Base-by-base conservation (phyloP, 257 asterid species). In the Solanum boliviense region DNA sequence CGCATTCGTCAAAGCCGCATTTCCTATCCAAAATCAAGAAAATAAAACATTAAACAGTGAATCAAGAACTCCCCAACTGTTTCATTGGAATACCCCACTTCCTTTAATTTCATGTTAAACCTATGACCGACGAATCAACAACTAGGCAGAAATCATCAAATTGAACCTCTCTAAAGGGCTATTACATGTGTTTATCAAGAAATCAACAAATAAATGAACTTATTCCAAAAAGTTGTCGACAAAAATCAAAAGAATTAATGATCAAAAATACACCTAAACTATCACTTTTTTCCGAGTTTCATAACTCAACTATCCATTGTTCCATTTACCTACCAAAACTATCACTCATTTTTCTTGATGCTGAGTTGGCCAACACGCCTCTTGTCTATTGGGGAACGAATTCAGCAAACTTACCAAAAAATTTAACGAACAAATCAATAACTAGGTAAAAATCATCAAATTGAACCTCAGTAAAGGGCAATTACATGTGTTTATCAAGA, bases 1-100 rank as follows among this genome's bases (percentile, higher is more conserved):
- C 86, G 91, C 91, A 91, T 89, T 91, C 90, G 90, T 95, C 35
- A 96, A 86, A 89, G 94, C 92, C 78, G 91, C 98, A 88, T 87
- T 90, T 75, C 89, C 98, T 95, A 38, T 60, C 83, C 62, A 86
- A 23, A 41, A 73, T 62, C 27, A 11, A 41, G 25, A 35, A 39
- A 39, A 20, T 8, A 62, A 25, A 74, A 38, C 15, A 36, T n/a
- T 2, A 86, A 71, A 79, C 86, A 13, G 13, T 21, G 29, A 74
- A 13, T 34, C 44, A 73, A 1, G 7, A 86, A 46, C 68, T 81
- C 27, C 29, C 85, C 68, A 81, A 27, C 68, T 81, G 12, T 81
- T 16, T 5, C 68, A 48, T 29, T 79, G 85, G 62, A 79, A 79
- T 41, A 4, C 38, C 16, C 27, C 18, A 44, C 10, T 44, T 44